These are phyloP conservation scores for Ascomycota sp. DNA, from an alignment of 2,329 filamentous ascomycete species.

Conservation along the genomic window DNA sequence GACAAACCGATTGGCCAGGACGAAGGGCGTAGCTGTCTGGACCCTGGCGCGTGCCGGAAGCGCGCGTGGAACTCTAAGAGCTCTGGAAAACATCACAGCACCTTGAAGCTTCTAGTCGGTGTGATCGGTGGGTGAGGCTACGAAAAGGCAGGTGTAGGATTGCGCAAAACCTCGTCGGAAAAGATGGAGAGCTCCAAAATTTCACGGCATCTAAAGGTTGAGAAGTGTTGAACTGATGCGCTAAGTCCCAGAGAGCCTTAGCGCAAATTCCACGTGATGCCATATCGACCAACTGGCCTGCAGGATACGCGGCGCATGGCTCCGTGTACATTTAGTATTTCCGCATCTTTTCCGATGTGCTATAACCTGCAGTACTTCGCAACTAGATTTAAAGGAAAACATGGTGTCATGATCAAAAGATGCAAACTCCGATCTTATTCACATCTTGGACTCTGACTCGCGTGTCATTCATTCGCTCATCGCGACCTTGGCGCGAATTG, in stretches of 20 bases:
- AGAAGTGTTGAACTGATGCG: constrained; percentile 18
- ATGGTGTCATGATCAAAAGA: too few relatives aligned
- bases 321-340: too few relatives aligned
- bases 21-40: constrained; percentile 18
- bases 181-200: constrained; percentile 19
- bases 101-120: constrained; percentile 5
- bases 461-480: too few relatives aligned
- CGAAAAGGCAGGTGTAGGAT: too few relatives aligned
- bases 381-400: too few relatives aligned
- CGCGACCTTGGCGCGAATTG: too few relatives aligned
- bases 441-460: too few relatives aligned
- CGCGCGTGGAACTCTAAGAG: constrained; percentile 40
- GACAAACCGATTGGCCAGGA: constrained; percentile 48
- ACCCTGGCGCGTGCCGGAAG: constrained; percentile 32
- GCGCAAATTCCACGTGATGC: constrained; percentile 8
- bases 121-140: too few relatives aligned
- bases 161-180: constrained; percentile 3
- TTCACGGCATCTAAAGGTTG: constrained; percentile 23
- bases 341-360: too few relatives aligned
- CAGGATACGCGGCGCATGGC: too few relatives aligned
- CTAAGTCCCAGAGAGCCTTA: constrained; percentile 13
- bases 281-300: neutral
- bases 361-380: too few relatives aligned
- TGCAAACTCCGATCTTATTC: too few relatives aligned
- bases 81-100: constrained; percentile 47